Evolutionary conservation across 2,329 filamentous ascomycete species (phyloP), one percentile per base, ranked within the genome.

Genomic region (Exserohilum turcica): DNA sequence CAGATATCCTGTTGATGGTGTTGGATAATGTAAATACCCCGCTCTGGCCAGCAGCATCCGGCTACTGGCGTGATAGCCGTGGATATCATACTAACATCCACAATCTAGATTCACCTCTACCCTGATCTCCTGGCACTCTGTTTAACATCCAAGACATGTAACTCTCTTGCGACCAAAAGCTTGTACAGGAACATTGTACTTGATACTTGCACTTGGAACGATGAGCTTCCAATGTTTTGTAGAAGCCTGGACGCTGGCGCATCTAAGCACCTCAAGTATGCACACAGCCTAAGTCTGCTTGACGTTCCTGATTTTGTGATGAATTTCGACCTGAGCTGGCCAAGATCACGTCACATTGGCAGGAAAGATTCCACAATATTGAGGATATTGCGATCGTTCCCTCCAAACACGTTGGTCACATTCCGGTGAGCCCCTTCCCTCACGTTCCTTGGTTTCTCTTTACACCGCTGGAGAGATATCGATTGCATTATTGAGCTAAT

Each of bases 171-270:
- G 28, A 56, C 48, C 12, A 29, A 32, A 33, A 12, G n/a, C 12
- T 35, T 52, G n/a, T 60, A 55, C 16, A 18, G 10, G 10, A 51
- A 37, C 6, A 48, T 53, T 12, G 45, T 52, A 13, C 33, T 60
- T 6, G 45, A 57, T 12, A 48, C 44, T 6, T 19, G 37, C 2
- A 15, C 10, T 31, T 16, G 15, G 7, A 28, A 46, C n/a, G 42
- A 33, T 5, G 51, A 52, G 32, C 37, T 57, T 6, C 12, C 28
- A 5, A 5, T 13, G 5, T 53, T 58, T 33, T 35, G 31, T 15
- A 29, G n/a, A 19, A 48, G 57, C 16, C 37, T 57, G 28, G 28
- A 43, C 16, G n/a, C 16, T 7, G 39, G 57, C 16, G 54, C 54
- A 2, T 10, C 5, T 8, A 52, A 27, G 19, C 37, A 55, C 29